Evolutionary conservation across 2,329 filamentous ascomycete genomes (phyloP).

Genomic region (Penicillium sp.): DNA sequence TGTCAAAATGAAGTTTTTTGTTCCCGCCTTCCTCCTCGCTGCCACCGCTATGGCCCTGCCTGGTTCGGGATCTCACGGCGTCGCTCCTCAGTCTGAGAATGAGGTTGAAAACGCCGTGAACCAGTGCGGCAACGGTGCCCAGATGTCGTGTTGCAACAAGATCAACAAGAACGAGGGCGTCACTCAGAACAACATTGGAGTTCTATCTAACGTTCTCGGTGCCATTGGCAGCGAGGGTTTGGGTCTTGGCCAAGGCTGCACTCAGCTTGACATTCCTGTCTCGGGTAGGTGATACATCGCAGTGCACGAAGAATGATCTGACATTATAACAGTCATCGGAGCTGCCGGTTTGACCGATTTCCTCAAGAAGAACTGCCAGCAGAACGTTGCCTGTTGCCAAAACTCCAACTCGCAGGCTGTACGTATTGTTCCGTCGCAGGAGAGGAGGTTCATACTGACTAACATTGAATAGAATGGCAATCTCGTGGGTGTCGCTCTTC

Average conservation of each 20-base stretch:
- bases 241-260: slow-evolving; percentile 33
- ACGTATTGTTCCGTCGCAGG: background rate
- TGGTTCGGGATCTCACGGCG: slow-evolving; percentile 2
- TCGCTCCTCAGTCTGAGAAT: background rate
- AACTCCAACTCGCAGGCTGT: slow-evolving; percentile 23
- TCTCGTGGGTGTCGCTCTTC: slow-evolving; percentile 29
- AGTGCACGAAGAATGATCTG: background rate
- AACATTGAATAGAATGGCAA: slow-evolving; percentile 22
- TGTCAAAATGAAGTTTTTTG: slow-evolving; percentile 30
- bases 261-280: slow-evolving; percentile 24
- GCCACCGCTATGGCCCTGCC: slow-evolving; percentile 25
- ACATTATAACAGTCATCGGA: slow-evolving; percentile 12
- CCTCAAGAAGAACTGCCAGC: slow-evolving; percentile 31
- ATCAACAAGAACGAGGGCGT: slow-evolving; percentile 24
- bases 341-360: slow-evolving; percentile 19
- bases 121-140: slow-evolving; percentile 25
- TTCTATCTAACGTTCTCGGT: slow-evolving; percentile 27
- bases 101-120: slow-evolving; percentile 21
- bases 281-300: slow-evolving; percentile 19
- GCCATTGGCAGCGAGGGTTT: slow-evolving; percentile 26
- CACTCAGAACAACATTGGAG: slow-evolving; percentile 21
- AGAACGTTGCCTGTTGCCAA: slow-evolving; percentile 34
- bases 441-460: background rate
- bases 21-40: slow-evolving; percentile 24
- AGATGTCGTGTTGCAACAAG: slow-evolving; percentile 33